These are phyloP conservation scores for Talaromyces verruculosus DNA, from an alignment of 2,329 filamentous ascomycete species.

Conservation along the genomic window DNA sequence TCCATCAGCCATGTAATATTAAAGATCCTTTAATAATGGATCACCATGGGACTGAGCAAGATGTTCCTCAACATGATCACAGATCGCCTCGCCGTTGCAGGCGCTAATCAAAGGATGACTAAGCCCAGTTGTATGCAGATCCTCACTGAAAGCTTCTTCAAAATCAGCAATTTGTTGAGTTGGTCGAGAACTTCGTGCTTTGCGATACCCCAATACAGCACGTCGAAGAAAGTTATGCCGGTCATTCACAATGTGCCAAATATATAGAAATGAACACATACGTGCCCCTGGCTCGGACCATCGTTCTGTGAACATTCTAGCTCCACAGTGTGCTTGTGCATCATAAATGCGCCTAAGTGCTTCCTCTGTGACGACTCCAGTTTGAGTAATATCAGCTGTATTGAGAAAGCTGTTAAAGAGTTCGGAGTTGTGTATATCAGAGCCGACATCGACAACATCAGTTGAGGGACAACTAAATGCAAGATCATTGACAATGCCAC, in stretches of 20 bases:
- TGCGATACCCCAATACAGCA: conserved; percentile 22
- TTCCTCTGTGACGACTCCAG: conserved; percentile 23
- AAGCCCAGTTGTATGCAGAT: background rate
- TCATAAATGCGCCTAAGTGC: conserved; percentile 27
- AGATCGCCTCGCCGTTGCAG: background rate
- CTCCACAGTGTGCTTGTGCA: conserved; percentile 28
- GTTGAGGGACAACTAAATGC: conserved; percentile 29
- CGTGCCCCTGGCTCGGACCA: conserved; percentile 27
- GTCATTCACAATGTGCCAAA: conserved; percentile 31
- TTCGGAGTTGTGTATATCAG: conserved; percentile 27
- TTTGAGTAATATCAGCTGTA: conserved; percentile 27
- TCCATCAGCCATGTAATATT: background rate
- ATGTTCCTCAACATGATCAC: background rate
- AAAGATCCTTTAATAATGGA: background rate
- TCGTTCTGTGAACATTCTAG: conserved; percentile 28
- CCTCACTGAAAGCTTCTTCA: background rate
- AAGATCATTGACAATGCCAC: conserved; percentile 3
- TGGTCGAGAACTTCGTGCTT: background rate
- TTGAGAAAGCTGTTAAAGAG: conserved; percentile 30
- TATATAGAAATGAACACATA: conserved; percentile 28
- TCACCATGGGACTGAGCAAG: background rate
- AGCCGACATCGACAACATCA: conserved; percentile 29
- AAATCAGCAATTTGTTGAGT: background rate
- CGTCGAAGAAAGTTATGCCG: conserved; percentile 27
- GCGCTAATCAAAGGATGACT: background rate